phyloP scores from a whole-genome alignment of 2,329 filamentous ascomycete genomes.

The Septoria linicola region DNA sequence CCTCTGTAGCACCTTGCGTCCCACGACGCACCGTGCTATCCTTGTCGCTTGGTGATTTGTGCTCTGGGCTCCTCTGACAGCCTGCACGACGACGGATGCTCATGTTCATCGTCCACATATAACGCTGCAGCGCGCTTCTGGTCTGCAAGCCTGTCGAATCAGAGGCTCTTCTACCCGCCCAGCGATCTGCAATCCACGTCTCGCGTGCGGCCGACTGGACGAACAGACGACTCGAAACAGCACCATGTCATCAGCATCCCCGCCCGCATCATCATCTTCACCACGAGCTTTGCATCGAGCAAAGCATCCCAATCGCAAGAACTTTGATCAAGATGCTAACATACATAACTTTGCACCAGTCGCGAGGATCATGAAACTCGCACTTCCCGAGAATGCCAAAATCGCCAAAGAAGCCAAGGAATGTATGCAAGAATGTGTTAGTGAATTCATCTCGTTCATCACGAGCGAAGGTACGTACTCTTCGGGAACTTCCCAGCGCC shows the following conservation, averaged over 20 bases:
- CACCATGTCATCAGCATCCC: conserved; percentile 48
- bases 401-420: conserved; percentile 96
- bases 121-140: conserved; percentile 49
- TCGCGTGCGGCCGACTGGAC: conserved; percentile 28
- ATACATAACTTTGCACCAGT: conserved; percentile 94
- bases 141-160: conserved; percentile 50
- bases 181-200: conserved; percentile 37
- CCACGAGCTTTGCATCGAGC: conserved; percentile 31
- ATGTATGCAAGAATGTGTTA: conserved; percentile 99
- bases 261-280: conserved; percentile 34
- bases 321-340: conserved; percentile 73
- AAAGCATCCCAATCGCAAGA: conserved; percentile 33
- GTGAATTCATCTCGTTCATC: conserved; percentile 99
- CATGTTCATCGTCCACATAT: conserved; percentile 37
- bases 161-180: conserved; percentile 39
- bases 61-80: conserved; percentile 33
- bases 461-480: conserved; percentile 84
- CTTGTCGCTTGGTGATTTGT: conserved; percentile 33
- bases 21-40: conserved; percentile 27
- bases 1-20: conserved; percentile 31
- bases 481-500: too few relatives aligned
- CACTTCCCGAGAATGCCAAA: conserved; percentile 95
- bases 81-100: conserved; percentile 35
- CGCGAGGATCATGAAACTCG: conserved; percentile 98
- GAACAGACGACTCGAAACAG: conserved; percentile 33